A percentile compares a stretch with the other conserved stretches of the same genome.
phyloP scores from a whole-genome alignment of 2,329 filamentous ascomycete species.

The Verticillium zaregamsianum region DNA sequence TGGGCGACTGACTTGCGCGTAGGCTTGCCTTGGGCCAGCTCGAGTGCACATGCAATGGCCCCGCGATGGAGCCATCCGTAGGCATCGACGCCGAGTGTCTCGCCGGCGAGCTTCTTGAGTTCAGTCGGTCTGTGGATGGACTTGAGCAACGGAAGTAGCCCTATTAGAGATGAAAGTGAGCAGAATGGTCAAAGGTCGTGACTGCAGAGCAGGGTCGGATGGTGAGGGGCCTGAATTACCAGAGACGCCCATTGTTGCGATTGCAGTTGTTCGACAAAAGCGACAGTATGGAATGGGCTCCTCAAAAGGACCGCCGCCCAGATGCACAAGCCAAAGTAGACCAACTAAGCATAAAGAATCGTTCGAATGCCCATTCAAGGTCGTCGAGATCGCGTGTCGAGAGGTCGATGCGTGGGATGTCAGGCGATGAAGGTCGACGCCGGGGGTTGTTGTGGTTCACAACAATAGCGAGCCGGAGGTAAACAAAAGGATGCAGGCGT shows the following conservation, averaged over 20 bases:
- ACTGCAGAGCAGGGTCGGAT: not conserved
- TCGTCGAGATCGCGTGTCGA: not conserved
- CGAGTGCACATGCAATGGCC: slow-evolving; percentile 83
- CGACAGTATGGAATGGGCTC: not conserved
- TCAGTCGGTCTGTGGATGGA: slow-evolving; percentile 90
- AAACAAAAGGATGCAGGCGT: not conserved
- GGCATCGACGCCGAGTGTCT: slow-evolving; percentile 90
- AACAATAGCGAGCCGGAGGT: not conserved
- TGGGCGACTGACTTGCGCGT: slow-evolving; percentile 67
- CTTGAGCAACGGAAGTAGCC: slow-evolving; percentile 86
- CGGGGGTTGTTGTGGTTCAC: not conserved
- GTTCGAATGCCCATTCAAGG: not conserved
- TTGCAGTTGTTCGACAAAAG: not conserved
- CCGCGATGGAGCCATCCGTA: slow-evolving; percentile 98
- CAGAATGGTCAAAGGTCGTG: not conserved
- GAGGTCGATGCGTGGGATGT: not conserved
- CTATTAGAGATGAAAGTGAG: slow-evolving; percentile 36
- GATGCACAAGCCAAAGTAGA: not conserved
- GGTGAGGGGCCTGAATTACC: slow-evolving; percentile 3
- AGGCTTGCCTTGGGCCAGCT: slow-evolving; percentile 82
- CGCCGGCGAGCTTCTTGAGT: slow-evolving; percentile 80
- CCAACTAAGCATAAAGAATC: not conserved
- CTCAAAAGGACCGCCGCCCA: not conserved
- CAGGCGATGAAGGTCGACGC: not conserved
- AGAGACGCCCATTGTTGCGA: slow-evolving; percentile 15